Evolutionary conservation across 371 early-diverging fungal genomes (phyloP).

Genomic region (Zychaea mexicana): DNA sequence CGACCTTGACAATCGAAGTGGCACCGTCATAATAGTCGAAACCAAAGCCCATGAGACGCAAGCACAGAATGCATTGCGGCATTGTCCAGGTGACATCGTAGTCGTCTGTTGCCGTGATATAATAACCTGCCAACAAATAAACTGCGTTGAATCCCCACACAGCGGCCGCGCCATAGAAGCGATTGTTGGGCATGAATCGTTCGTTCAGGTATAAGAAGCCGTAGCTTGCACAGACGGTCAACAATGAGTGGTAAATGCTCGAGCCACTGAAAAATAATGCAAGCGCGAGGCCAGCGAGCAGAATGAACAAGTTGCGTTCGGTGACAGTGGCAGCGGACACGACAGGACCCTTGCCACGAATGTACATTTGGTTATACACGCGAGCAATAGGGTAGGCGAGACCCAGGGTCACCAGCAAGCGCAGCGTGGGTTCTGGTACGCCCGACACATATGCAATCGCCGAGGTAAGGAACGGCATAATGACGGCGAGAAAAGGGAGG

Average conservation of each 20-base stretch:
- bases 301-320: constrained; percentile 54
- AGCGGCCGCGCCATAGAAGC: constrained; percentile 41
- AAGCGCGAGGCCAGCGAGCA: constrained; percentile 52
- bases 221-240: constrained; percentile 60
- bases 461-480: constrained; percentile 25
- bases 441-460: constrained; percentile 44
- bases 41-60: constrained; percentile 74
- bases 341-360: constrained; percentile 18
- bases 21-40: constrained; percentile 67
- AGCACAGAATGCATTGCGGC: constrained; percentile 73
- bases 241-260: constrained; percentile 60
- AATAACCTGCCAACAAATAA: constrained; percentile 63
- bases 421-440: constrained; percentile 61
- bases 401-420: constrained; percentile 53
- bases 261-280: constrained; percentile 62
- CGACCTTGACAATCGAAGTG: constrained; percentile 11
- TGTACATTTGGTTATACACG: constrained; percentile 36
- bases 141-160: constrained; percentile 65
- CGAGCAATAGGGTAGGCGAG: constrained; percentile 58
- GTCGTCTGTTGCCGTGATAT: constrained; percentile 53
- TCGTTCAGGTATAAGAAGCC: constrained; percentile 40
- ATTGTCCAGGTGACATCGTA: constrained; percentile 77
- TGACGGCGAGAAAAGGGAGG: neutral
- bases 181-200: constrained; percentile 28
- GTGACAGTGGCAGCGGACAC: constrained; percentile 32